Conservation (phyloP, 495 filamentous ascomycete genomes). For the Amniculicola lignicola region DNA sequence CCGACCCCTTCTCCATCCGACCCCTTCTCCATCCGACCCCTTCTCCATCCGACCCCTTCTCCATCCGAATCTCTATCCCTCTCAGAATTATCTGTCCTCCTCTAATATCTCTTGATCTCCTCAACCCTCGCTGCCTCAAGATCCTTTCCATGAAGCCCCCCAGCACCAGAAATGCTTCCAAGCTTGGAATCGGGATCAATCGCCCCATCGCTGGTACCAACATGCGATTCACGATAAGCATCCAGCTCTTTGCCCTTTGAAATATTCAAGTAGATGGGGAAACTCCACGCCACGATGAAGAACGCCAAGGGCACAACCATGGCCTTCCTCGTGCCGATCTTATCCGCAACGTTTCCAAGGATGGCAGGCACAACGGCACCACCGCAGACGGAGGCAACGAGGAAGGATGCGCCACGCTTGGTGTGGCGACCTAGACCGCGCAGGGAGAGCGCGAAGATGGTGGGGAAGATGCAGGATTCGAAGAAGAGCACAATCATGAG, state of each 20-base stretch:
- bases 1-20: too few relatives aligned
- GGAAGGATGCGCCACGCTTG: slow-evolving; percentile 63
- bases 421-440: slow-evolving; percentile 68
- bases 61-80: too few relatives aligned
- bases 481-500: slow-evolving; percentile 66
- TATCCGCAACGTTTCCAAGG: slow-evolving; percentile 56
- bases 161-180: slow-evolving; percentile 10
- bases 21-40: too few relatives aligned
- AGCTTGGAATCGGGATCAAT: slow-evolving; percentile 27
- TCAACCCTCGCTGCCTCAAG: slow-evolving; percentile 17
- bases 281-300: slow-evolving; percentile 46
- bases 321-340: slow-evolving; percentile 43
- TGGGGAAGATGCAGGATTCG: slow-evolving; percentile 61
- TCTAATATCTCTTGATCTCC: slow-evolving; percentile 23
- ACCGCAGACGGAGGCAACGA: slow-evolving; percentile 64
- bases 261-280: slow-evolving; percentile 50
- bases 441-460: slow-evolving; percentile 65
- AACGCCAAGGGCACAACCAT: slow-evolving; percentile 43
- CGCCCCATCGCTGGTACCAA: slow-evolving; percentile 30
- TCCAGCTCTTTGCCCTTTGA: slow-evolving; percentile 49
- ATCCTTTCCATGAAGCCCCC: slow-evolving; percentile 14
- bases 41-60: too few relatives aligned
- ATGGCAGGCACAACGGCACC: slow-evolving; percentile 67
- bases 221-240: slow-evolving; percentile 45
- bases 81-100: too few relatives aligned